Evolutionary conservation across 306 rosid species (phyloP).

Genomic region (Quercus variabilis): DNA sequence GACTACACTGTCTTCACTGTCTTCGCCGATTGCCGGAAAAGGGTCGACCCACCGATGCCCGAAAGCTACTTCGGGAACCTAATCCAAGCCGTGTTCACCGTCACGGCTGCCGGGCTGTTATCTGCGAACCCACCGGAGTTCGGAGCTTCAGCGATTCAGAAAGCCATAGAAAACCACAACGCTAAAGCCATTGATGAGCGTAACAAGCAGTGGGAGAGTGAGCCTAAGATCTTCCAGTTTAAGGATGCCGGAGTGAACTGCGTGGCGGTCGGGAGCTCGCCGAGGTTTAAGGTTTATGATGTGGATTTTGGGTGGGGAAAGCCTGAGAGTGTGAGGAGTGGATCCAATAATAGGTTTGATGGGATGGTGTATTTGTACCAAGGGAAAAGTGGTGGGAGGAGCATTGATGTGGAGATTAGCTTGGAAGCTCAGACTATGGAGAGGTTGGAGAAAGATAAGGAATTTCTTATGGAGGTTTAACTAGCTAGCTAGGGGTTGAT

Average conservation of each 20-base stretch:
- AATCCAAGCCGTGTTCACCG: constrained; percentile 84
- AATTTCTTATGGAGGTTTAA: constrained; percentile 56
- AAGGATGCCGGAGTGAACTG: constrained; percentile 95
- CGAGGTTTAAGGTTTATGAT: constrained; percentile 87
- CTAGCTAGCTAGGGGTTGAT: too few species aligned
- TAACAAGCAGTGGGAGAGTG: constrained; percentile 85
- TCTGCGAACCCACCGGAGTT: constrained; percentile 51
- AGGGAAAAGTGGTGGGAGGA: constrained; percentile 86
- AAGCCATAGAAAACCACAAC: constrained; percentile 60
- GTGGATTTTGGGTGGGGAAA: constrained; percentile 91
- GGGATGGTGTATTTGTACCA: constrained; percentile 89
- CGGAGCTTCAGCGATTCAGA: constrained; percentile 63
- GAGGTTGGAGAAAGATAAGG: constrained; percentile 68
- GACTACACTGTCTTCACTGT: constrained; percentile 92
- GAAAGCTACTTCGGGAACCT: constrained; percentile 85
- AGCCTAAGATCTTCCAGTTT: constrained; percentile 78
- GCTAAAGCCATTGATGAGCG: constrained; percentile 54
- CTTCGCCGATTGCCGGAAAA: constrained; percentile 82
- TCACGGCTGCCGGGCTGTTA: constrained; percentile 57
- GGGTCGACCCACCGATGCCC: constrained; percentile 88
- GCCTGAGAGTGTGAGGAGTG: constrained; percentile 88
- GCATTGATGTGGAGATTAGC: constrained; percentile 89
- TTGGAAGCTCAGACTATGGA: constrained; percentile 67
- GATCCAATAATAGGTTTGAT: constrained; percentile 79
- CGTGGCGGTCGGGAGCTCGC: constrained; percentile 96